Evolutionary conservation across 768 basidiomycete species (phyloP), one percentile per base, ranked within the genome.

Genomic region (Hypholoma sublateritium): DNA sequence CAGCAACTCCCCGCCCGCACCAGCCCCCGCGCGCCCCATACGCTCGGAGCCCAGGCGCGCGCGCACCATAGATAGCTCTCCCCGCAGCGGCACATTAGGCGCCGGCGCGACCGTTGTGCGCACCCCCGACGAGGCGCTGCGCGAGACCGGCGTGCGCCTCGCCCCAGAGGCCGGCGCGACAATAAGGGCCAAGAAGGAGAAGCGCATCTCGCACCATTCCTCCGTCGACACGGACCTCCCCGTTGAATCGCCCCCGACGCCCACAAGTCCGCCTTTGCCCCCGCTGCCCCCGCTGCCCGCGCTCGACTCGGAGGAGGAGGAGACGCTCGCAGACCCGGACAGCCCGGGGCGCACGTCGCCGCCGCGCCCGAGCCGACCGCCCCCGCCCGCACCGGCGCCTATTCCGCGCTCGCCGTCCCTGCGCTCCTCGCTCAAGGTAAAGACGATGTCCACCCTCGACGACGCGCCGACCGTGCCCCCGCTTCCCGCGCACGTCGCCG

Each of bases 41-140:
- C 75, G 61, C 69, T 74, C 17, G 1, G 78, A 81, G 54, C 74
- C 77, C n/a, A 79, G 77, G 64, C 68, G 75, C 43, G 67, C 70
- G n/a, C 72, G 73, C 37, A 72, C 72, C 28, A 72, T 75, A 43
- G 76, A 79, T 59, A 65, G 74, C 44, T 68, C 74, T 37, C 65
- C 73, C 6, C 79, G 83, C 12, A 76, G 70, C 42, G 83, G 83
- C 2, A 69, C 74, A 3, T 79, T 90, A 17, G 90, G 88, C n/a
- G 67, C 80, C 17, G 89, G 91, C 39, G 91, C 91, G 13, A 86
- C 79, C 1, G 75, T 93, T 28, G 91, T 93, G 36, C 77, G 86
- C 55, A 93, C 91, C 0, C 91, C 91, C 7, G 85, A 88, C 61
- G 91, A 93, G 54, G 91, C 91, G 19, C 74, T 93, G 28, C 74